Evolutionary conservation across 2,329 filamentous ascomycete genomes (phyloP).

Genomic region (Fusarium liriodendri): DNA sequence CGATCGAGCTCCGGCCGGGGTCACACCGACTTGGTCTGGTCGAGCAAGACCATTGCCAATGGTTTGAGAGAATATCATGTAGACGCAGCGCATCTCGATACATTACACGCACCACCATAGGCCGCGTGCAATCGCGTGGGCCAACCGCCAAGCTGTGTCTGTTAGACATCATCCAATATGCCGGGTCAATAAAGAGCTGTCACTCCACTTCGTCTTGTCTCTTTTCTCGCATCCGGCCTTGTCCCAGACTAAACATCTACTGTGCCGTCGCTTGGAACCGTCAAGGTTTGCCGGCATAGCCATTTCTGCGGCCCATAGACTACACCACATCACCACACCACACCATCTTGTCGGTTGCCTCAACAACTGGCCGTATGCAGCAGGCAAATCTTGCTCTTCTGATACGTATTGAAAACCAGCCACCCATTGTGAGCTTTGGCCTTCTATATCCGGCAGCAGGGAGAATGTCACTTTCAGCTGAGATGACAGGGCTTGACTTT

Average conservation of each 20-base stretch:
- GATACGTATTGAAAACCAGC: neutral
- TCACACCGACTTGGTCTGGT: neutral
- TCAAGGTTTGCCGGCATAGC: neutral
- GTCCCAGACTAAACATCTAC: neutral
- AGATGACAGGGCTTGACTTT: neutral
- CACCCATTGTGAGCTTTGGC: neutral
- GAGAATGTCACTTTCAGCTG: neutral
- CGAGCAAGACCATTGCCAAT: neutral
- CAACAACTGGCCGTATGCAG: neutral
- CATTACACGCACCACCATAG: neutral
- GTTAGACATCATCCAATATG: neutral
- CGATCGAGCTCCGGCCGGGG: neutral
- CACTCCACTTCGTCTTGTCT: conserved; percentile 22
- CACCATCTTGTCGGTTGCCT: neutral
- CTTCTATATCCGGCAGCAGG: neutral
- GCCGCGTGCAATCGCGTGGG: neutral
- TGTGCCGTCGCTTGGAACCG: neutral
- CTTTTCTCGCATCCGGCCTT: conserved; percentile 7
- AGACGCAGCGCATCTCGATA: neutral
- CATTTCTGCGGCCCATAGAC: neutral
- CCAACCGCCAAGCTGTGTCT: neutral
- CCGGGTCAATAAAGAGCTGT: neutral
- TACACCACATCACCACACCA: neutral
- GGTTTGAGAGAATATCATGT: neutral
- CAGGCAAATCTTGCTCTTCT: neutral